Conservation (phyloP, 1,139 yeast genomes). For the Yamadazyma trypodendri region DNA sequence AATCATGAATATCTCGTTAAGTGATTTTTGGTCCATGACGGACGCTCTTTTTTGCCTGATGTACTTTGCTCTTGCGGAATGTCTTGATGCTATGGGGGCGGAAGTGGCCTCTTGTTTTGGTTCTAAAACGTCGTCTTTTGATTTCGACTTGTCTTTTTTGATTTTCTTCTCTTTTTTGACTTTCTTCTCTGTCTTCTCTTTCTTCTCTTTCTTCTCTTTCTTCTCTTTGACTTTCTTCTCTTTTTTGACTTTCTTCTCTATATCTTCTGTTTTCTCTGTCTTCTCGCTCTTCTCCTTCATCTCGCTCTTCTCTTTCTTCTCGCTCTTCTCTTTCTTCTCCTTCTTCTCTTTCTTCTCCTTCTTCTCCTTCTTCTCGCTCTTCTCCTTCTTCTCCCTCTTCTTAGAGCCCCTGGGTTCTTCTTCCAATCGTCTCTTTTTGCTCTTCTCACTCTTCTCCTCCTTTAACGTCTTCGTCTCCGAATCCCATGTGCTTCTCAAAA, state of each 20-base stretch:
- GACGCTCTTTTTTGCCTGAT: constrained; percentile 89
- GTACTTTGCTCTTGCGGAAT: constrained; percentile 82
- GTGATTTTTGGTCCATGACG: constrained; percentile 81
- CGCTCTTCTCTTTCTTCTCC: constrained; percentile 18
- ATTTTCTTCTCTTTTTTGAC: constrained; percentile 24
- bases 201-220: constrained; percentile 24
- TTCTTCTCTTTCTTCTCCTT: constrained; percentile 22
- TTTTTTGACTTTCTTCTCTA: constrained; percentile 18
- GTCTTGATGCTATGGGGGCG: constrained; percentile 52
- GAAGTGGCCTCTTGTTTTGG: constrained; percentile 19
- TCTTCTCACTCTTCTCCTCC: constrained; percentile 20
- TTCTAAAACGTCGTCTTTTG: no score
- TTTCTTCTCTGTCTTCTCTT: constrained; percentile 20
- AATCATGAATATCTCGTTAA: constrained; percentile 91
- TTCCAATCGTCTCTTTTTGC: constrained; percentile 19
- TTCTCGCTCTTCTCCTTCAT: constrained; percentile 23
- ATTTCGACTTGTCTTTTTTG: constrained; percentile 21
- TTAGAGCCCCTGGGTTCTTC: constrained; percentile 17
- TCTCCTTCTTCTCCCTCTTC: constrained; percentile 16
- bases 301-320: constrained; percentile 22
- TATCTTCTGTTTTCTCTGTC: constrained; percentile 25
- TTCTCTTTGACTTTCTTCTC: constrained; percentile 29
- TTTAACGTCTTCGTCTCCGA: constrained; percentile 47
- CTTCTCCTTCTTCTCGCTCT: constrained; percentile 16
- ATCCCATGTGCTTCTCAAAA: constrained; percentile 82